Conservation (phyloP, 345 rosid species). For the Diplotaxis tenuifolia region DNA sequence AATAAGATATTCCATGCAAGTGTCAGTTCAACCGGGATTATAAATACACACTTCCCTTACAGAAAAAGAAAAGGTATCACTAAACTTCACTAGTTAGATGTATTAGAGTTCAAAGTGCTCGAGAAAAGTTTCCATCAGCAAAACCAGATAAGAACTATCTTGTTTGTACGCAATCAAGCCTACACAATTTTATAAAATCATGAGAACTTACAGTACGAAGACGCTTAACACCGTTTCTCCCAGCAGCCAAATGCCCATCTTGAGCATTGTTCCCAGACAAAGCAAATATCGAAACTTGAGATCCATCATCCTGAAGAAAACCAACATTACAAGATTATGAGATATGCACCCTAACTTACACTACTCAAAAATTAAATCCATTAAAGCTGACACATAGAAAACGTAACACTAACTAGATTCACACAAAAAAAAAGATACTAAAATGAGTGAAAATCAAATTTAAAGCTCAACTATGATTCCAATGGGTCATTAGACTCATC, state of each 20-base stretch:
- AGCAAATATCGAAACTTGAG: constrained; percentile 83
- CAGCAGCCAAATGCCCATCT: constrained; percentile 93
- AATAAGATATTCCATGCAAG: background rate
- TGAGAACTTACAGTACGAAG: constrained; percentile 78
- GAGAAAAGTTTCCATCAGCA: too few relatives aligned
- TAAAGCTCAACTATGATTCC: background rate
- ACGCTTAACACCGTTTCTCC: constrained; percentile 95
- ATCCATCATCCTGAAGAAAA: constrained; percentile 80
- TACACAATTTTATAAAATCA: background rate
- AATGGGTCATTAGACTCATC: background rate
- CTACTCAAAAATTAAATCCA: background rate
- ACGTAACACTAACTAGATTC: background rate
- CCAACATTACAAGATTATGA: background rate
- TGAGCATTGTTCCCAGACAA: constrained; percentile 76
- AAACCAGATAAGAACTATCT: too few relatives aligned
- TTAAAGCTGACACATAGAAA: too few relatives aligned
- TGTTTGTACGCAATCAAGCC: too few relatives aligned
- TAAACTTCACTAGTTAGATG: too few relatives aligned
- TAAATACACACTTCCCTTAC: background rate
- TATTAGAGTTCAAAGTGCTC: too few relatives aligned
- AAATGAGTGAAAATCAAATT: too few relatives aligned
- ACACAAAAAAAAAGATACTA: background rate
- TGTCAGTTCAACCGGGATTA: background rate
- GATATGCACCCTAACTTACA: background rate
- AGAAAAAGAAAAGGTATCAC: background rate